Percentiles rank a stretch among this genome's conserved stretches.
Conservation (phyloP, 768 basidiomycete species). For the Termitomyces sp. region DNA sequence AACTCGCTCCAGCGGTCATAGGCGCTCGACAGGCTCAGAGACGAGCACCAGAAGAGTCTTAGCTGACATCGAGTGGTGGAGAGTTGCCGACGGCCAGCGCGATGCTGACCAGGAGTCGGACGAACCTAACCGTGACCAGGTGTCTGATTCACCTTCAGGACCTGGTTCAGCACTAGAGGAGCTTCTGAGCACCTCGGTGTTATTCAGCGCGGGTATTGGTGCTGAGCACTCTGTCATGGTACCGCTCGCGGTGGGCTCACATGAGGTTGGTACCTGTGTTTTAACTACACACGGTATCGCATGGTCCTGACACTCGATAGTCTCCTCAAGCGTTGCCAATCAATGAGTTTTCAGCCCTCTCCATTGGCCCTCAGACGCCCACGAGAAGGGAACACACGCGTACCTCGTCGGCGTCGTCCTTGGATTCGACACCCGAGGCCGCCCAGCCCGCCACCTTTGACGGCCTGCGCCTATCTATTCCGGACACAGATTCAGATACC, state of each 20-base stretch:
- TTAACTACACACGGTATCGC: conserved; percentile 11
- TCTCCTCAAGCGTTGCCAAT: conserved; percentile 33
- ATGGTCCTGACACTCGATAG: conserved; percentile 14
- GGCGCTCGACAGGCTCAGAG: conserved; percentile 71
- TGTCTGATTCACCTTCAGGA: conserved; percentile 25
- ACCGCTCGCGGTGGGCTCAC: conserved; percentile 29
- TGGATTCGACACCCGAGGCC: conserved; percentile 58
- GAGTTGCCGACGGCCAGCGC: conserved; percentile 71
- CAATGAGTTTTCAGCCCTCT: conserved; percentile 51
- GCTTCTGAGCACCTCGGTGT: conserved; percentile 23
- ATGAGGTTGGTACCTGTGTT: conserved; percentile 35
- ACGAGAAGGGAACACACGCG: conserved; percentile 37
- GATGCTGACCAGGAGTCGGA: conserved; percentile 42
- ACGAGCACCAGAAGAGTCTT: conserved; percentile 65
- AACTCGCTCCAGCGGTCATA: conserved; percentile 42
- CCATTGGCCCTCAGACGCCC: conserved; percentile 55
- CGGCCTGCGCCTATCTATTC: conserved; percentile 34
- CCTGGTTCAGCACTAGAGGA: conserved; percentile 17
- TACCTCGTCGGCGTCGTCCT: conserved; percentile 51
- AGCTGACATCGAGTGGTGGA: conserved; percentile 90
- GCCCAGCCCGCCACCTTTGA: conserved; percentile 35
- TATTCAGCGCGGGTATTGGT: conserved; percentile 36
- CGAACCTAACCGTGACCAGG: conserved; percentile 38
- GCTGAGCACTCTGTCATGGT: conserved; percentile 35
- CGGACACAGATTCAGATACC: conserved; percentile 22